phyloP scores from a whole-genome alignment of 2,329 filamentous ascomycete species.

The Pochonia chlamydosporia region DNA sequence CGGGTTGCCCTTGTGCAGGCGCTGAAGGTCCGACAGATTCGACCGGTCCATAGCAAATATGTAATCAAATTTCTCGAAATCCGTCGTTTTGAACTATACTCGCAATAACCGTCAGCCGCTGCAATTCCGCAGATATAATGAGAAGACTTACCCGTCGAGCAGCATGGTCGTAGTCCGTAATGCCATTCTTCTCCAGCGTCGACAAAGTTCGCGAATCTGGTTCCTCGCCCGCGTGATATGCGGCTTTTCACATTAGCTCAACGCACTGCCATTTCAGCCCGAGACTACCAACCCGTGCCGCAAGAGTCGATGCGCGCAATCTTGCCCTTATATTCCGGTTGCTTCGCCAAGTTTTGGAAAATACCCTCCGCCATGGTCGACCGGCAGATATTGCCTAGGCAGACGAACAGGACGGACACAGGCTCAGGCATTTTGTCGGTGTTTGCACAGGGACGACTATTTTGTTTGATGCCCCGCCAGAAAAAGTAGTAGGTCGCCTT shows the following conservation, averaged over 20 bases:
- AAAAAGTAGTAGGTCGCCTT: neutral
- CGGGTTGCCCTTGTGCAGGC: slow-evolving; percentile 52
- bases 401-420: slow-evolving; percentile 84
- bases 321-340: slow-evolving; percentile 50
- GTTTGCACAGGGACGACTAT: neutral
- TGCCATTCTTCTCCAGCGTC: slow-evolving; percentile 68
- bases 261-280: neutral
- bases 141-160: slow-evolving; percentile 61
- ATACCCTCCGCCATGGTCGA: slow-evolving; percentile 96
- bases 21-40: slow-evolving; percentile 67
- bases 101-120: neutral
- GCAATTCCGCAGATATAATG: no score
- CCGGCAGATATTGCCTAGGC: slow-evolving; percentile 90
- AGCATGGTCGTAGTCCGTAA: slow-evolving; percentile 69
- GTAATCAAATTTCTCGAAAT: slow-evolving; percentile 86
- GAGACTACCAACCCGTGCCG: slow-evolving; percentile 58
- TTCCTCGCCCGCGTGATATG: slow-evolving; percentile 71
- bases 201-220: slow-evolving; percentile 82
- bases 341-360: slow-evolving; percentile 66
- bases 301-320: slow-evolving; percentile 76
- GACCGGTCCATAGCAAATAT: slow-evolving; percentile 89
- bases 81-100: slow-evolving; percentile 48
- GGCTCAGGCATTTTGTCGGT: slow-evolving; percentile 29
- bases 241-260: no score
- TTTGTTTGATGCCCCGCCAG: neutral